Evolutionary conservation across 495 filamentous ascomycete genomes (phyloP).

Genomic region (Recurvomyces mirabilis): DNA sequence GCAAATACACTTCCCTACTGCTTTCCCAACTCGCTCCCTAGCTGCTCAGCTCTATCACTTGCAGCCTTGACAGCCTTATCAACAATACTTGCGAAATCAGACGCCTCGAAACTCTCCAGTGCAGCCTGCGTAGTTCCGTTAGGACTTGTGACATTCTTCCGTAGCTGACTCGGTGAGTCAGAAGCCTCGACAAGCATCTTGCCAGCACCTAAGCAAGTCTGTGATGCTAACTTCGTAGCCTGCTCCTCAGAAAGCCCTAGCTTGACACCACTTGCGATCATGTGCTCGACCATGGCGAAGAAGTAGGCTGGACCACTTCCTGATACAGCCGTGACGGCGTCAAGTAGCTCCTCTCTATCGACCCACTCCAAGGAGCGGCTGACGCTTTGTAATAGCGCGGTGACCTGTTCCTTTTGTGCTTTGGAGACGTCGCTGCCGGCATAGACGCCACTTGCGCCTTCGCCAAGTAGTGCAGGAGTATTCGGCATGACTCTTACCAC

Average conservation of each 20-base stretch:
- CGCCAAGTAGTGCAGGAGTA: constrained; percentile 31
- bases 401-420: constrained; percentile 27
- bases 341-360: constrained; percentile 29
- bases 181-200: background rate
- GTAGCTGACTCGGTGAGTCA: background rate
- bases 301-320: constrained; percentile 22
- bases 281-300: constrained; percentile 1
- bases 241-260: background rate
- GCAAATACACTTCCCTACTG: no score
- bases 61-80: constrained; percentile 1
- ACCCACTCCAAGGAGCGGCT: constrained; percentile 30
- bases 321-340: constrained; percentile 31
- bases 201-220: constrained; percentile 1
- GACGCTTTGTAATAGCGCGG: constrained; percentile 25
- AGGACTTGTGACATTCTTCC: background rate
- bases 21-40: background rate
- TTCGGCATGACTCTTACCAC: constrained; percentile 34
- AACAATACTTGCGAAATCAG: background rate
- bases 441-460: constrained; percentile 31
- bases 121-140: constrained; percentile 1
- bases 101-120: background rate
- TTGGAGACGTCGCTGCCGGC: constrained; percentile 26
- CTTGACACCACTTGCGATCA: background rate
- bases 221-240: background rate
- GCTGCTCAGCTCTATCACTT: background rate